These are phyloP conservation scores for Marasmius tenuissimus DNA, from an alignment of 1,284 basidiomycete species.

Conservation along the genomic window DNA sequence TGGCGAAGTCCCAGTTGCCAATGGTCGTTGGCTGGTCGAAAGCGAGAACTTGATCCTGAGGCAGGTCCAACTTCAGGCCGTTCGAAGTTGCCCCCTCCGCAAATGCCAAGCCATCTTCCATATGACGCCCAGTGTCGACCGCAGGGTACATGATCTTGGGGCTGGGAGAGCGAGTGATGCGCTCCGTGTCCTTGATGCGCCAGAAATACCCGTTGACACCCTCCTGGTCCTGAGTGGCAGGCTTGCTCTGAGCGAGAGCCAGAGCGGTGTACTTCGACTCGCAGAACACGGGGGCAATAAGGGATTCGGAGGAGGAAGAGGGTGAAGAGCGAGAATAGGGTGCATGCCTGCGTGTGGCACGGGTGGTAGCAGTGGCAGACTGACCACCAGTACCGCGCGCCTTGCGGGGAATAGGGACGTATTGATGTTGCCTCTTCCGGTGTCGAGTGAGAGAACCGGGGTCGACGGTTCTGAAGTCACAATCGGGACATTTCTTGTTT, in stretches of 20 bases:
- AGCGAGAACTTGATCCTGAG: too few relatives aligned
- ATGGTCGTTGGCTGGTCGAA: too few relatives aligned
- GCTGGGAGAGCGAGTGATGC: neutral
- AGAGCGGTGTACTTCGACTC: neutral
- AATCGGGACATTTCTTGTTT: slow-evolving; percentile 2
- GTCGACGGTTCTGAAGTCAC: slow-evolving; percentile 7
- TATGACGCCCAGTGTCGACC: neutral
- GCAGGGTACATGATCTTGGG: neutral
- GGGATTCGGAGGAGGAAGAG: neutral
- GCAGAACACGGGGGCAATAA: neutral
- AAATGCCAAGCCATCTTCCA: neutral
- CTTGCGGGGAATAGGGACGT: slow-evolving; percentile 4
- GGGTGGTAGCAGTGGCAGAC: neutral
- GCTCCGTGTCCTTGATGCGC: neutral
- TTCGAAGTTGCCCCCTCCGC: too few relatives aligned
- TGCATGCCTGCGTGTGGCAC: neutral
- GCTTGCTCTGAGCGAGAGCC: neutral
- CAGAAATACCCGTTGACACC: neutral
- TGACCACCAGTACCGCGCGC: neutral
- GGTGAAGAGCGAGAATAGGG: neutral
- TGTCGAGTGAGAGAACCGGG: slow-evolving; percentile 11
- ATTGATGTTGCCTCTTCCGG: slow-evolving; percentile 7
- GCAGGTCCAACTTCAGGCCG: too few relatives aligned
- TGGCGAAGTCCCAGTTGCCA: too few relatives aligned
- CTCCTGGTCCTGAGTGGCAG: neutral